Conservation (phyloP, 805 yeast genomes). For the Candida oleophila region DNA sequence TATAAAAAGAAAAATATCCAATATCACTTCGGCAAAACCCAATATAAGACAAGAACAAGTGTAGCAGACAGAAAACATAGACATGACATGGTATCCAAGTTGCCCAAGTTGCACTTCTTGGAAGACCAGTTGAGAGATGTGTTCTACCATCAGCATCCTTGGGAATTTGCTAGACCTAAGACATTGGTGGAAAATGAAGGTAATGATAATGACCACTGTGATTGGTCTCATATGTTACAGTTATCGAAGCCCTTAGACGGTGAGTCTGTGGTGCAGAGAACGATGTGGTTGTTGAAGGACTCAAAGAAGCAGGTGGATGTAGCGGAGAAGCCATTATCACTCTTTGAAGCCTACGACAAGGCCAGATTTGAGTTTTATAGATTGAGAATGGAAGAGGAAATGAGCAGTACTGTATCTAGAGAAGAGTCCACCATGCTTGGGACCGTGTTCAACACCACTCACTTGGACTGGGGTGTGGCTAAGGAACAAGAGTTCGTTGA, state of each 20-base stretch:
- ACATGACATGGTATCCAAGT: slow-evolving; percentile 41
- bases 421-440: slow-evolving; percentile 91
- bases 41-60: slow-evolving; percentile 48
- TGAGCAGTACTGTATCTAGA: slow-evolving; percentile 64
- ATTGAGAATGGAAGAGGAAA: slow-evolving; percentile 79
- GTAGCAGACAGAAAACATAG: slow-evolving; percentile 35
- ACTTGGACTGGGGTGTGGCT: slow-evolving; percentile 65
- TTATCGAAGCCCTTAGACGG: slow-evolving; percentile 77
- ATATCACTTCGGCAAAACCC: background rate
- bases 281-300: slow-evolving; percentile 35
- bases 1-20: slow-evolving; percentile 19
- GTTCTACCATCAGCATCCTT: slow-evolving; percentile 92
- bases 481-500: slow-evolving; percentile 71
- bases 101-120: slow-evolving; percentile 54
- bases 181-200: slow-evolving; percentile 75
- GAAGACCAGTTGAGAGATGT: slow-evolving; percentile 82
- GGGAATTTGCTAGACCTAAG: slow-evolving; percentile 95
- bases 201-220: slow-evolving; percentile 50
- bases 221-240: slow-evolving; percentile 83
- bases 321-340: slow-evolving; percentile 17
- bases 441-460: slow-evolving; percentile 61
- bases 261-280: slow-evolving; percentile 56
- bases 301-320: slow-evolving; percentile 8
- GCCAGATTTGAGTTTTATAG: slow-evolving; percentile 88
- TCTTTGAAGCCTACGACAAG: slow-evolving; percentile 74